Percentiles rank a stretch among this genome's conserved stretches.
phyloP scores from a whole-genome alignment of 2,329 filamentous ascomycete species.

The Aspergillus ochraceus region DNA sequence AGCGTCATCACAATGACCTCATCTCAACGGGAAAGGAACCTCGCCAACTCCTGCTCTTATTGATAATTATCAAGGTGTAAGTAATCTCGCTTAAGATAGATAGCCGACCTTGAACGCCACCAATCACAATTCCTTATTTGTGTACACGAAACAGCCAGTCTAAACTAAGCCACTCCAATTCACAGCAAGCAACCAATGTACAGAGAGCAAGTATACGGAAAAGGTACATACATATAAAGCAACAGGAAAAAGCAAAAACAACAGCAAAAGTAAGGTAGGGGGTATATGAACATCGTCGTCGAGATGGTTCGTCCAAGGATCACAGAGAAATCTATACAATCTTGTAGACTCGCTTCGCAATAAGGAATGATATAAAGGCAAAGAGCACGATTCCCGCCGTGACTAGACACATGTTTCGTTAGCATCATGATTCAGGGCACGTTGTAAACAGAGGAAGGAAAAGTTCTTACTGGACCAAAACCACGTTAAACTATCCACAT shows the following conservation, averaged over 20 bases:
- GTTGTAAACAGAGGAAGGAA: background rate
- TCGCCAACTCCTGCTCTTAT: no score
- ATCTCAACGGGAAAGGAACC: slow-evolving; percentile 3
- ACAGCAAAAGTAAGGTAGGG: background rate
- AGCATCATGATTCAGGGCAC: background rate
- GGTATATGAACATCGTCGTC: background rate
- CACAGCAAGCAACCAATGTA: no score
- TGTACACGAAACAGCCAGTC: no score
- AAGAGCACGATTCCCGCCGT: slow-evolving; percentile 77
- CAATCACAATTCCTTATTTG: no score
- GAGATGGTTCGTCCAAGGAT: background rate
- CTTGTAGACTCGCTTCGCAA: slow-evolving; percentile 80
- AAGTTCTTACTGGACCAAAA: slow-evolving; percentile 59
- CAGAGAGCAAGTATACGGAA: no score
- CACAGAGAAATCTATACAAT: slow-evolving; percentile 58
- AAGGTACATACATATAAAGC: no score
- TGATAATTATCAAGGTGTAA: no score
- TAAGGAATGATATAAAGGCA: slow-evolving; percentile 74
- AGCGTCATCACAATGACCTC: slow-evolving; percentile 21
- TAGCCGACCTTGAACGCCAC: no score
- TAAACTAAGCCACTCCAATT: no score
- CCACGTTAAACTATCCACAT: slow-evolving; percentile 74
- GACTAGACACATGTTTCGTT: slow-evolving; percentile 36
- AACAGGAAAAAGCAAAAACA: background rate
- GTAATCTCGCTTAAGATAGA: no score